Base-by-base conservation (phyloP, 129 eudicot species). In the Artemisia tridentata region DNA sequence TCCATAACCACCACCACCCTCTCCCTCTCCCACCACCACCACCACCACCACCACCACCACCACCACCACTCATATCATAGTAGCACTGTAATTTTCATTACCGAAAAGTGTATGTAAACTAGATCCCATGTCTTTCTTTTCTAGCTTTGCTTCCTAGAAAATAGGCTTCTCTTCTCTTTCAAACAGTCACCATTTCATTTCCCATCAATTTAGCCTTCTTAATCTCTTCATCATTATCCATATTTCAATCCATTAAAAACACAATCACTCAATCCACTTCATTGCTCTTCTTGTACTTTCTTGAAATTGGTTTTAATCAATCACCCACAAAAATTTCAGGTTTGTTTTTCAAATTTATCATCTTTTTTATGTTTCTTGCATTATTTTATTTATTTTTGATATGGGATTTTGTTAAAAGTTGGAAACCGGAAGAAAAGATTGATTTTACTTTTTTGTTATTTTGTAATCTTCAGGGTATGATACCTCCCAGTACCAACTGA, bases 61-160 rank as follows among this genome's bases (percentile, higher is more conserved):
- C n/a, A n/a, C n/a, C n/a, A n/a, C n/a, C n/a, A n/a, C n/a, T n/a
- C n/a, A n/a, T n/a, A n/a, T n/a, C n/a, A n/a, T n/a, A n/a, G n/a
- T n/a, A n/a, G n/a, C n/a, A n/a, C n/a, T n/a, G n/a, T n/a, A n/a
- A n/a, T n/a, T n/a, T n/a, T n/a, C n/a, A n/a, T n/a, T n/a, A n/a
- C n/a, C n/a, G n/a, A n/a, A n/a, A n/a, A n/a, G n/a, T n/a, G 11
- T 20, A 21, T 16, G 43, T 31, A 10, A 31, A 38, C 45, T 38
- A 34, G 27, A 60, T 56, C 55, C 59, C 49, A 1, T 51, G 41
- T 45, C 75, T 71, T 63, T 5, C 27, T 15, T 38, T n/a, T n/a
- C n/a, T n/a, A n/a, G n/a, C n/a, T n/a, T n/a, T 47, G 5, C 65
- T 66, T 72, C 82, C 78, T 62, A 66, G 57, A 79, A 79, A 72